Evolutionary conservation across 495 filamentous ascomycete genomes (phyloP), one percentile per base, ranked within the genome.

Genomic region (Daldinia bambusicola): DNA sequence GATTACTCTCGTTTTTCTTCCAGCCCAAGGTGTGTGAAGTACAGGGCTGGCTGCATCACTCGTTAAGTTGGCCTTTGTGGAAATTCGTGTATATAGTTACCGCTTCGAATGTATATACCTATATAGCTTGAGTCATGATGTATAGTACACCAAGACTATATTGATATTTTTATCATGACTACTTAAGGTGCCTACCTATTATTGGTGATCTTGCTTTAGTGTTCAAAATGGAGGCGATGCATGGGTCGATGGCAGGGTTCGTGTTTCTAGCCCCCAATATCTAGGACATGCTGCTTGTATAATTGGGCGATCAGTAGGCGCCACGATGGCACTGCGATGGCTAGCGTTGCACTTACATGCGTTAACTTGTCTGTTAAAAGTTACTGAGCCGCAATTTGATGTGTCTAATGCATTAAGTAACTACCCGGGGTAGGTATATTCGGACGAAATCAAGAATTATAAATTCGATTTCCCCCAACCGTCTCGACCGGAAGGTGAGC

Each of bases 41-140:
- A 56, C 12, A 32, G 32, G 26, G 32, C 13, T 60, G 56, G 56
- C 38, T 26, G 55, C 2, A 10, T 58, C 37, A n/a, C 9, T 58
- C 37, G 55, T 45, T 16, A 56, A 37, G 18, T 37, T 12, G 18
- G 16, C n/a, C 37, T 60, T 41, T 16, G 16, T 59, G 37, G 30
- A 55, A 59, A 63, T 72, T 58, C 53, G 20, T 64, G 69, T 65
- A 64, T 52, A 72, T 72, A 72, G 34, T 66, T 72, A 20, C n/a
- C 38, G 26, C 45, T 48, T 55, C 10, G 58, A 55, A 57, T 51
- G 30, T 53, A 20, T 31, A 32, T 52, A 22, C 6, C n/a, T n/a
- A 52, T 45, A 55, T 63, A 56, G 50, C 20, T 43, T 55, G 63
- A 71, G 37, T 59, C 37, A 53, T 67, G 43, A 12, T 45, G 16